These are phyloP conservation scores for Ogataea populi-albae DNA, from an alignment of 805 yeast genomes.

Conservation along the genomic window DNA sequence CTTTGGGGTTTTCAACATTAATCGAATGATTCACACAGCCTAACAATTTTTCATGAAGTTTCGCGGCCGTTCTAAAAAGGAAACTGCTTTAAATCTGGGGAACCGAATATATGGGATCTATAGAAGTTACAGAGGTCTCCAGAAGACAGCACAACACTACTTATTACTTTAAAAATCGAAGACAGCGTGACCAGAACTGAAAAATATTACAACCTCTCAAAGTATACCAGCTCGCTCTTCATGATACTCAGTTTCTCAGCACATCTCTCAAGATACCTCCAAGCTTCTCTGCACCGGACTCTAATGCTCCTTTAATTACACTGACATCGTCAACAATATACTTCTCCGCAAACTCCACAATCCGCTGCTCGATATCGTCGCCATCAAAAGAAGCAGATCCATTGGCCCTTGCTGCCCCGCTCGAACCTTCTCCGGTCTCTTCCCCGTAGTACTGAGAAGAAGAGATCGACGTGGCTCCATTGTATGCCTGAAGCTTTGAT, in stretches of 20 bases:
- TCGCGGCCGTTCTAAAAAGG: too few species aligned
- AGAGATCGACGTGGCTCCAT: constrained; percentile 87
- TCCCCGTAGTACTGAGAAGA: constrained; percentile 86
- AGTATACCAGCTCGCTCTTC: background rate
- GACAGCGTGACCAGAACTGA: too few species aligned
- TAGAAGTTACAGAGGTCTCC: too few species aligned
- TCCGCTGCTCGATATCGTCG: constrained; percentile 51
- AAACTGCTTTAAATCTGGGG: too few species aligned
- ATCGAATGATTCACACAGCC: too few species aligned
- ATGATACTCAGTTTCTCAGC: constrained; percentile 40
- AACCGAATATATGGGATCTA: too few species aligned
- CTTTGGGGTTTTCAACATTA: too few species aligned
- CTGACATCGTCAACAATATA: constrained; percentile 83
- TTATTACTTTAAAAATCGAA: too few species aligned
- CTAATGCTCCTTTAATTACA: constrained; percentile 85
- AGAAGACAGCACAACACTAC: too few species aligned
- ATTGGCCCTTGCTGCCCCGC: constrained; percentile 28
- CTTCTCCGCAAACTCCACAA: constrained; percentile 60
- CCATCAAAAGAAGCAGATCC: constrained; percentile 30
- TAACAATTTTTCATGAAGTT: too few species aligned
- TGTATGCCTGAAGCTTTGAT: constrained; percentile 74
- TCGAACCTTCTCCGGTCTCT: constrained; percentile 29
- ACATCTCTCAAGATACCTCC: constrained; percentile 86
- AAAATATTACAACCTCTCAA: background rate
- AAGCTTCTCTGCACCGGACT: constrained; percentile 88